phyloP scores from a whole-genome alignment of 352 stramenopile genomes.

The Pythium sukuiense region DNA sequence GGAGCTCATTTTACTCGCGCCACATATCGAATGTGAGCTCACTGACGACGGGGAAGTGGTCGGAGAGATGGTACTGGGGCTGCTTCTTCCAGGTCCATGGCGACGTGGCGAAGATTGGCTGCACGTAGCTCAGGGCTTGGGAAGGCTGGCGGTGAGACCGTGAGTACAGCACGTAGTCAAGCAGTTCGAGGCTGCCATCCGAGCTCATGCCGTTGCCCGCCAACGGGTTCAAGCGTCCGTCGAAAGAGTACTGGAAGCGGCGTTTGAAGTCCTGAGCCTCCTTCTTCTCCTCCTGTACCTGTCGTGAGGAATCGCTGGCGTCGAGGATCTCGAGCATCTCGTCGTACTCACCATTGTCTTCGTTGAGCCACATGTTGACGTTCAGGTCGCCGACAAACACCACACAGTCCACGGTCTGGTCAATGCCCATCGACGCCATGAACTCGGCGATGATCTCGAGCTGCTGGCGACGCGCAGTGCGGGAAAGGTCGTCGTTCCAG shows the following conservation, averaged over 20 bases:
- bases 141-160: conserved; percentile 53
- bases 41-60: conserved; percentile 77
- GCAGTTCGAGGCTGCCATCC: conserved; percentile 70
- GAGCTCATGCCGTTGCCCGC: conserved; percentile 63
- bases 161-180: conserved; percentile 77
- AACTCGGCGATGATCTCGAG: conserved; percentile 65
- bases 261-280: conserved; percentile 20
- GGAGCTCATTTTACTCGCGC: conserved; percentile 9
- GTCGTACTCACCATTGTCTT: conserved; percentile 73
- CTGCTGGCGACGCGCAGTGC: conserved; percentile 57
- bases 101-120: conserved; percentile 47
- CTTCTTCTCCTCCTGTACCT: conserved; percentile 11
- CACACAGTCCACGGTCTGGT: conserved; percentile 56
- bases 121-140: conserved; percentile 55
- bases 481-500: conserved; percentile 66
- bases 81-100: conserved; percentile 65
- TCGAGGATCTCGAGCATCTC: conserved; percentile 75
- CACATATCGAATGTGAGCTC: conserved; percentile 78
- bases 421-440: conserved; percentile 57
- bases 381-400: conserved; percentile 73
- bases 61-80: conserved; percentile 70
- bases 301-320: conserved; percentile 45
- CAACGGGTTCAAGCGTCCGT: conserved; percentile 66
- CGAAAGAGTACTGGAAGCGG: conserved; percentile 63
- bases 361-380: conserved; percentile 78